Conservation (phyloP, 2,329 filamentous ascomycete species). For the Aspergillus novoparasiticus region DNA sequence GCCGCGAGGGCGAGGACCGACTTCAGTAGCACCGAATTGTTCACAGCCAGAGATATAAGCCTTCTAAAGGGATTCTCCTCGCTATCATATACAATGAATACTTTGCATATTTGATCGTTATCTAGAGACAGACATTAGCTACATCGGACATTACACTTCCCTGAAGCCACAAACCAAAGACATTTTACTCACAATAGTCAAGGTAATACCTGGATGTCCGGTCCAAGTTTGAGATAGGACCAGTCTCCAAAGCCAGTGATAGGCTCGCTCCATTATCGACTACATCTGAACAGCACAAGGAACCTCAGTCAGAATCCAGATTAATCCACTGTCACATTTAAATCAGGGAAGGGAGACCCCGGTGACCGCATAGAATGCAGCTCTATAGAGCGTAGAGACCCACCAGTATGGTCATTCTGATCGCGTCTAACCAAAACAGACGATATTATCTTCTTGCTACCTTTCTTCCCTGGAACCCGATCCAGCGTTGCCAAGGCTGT, state of each 20-base stretch:
- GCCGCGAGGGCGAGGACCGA: slow-evolving; percentile 37
- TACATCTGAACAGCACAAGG: not conserved
- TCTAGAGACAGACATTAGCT: slow-evolving; percentile 20
- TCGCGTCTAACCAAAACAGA: not conserved
- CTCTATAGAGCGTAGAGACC: not conserved
- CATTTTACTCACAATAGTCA: slow-evolving; percentile 33
- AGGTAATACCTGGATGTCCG: slow-evolving; percentile 32
- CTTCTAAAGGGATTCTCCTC: slow-evolving; percentile 36
- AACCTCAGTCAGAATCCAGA: not conserved
- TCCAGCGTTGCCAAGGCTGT: not conserved
- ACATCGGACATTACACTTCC: not conserved
- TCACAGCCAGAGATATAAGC: slow-evolving; percentile 33
- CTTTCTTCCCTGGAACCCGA: not conserved
- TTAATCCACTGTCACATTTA: not conserved
- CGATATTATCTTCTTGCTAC: not conserved
- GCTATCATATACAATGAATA: slow-evolving; percentile 40
- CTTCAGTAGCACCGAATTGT: slow-evolving; percentile 32
- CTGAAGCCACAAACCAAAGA: not conserved
- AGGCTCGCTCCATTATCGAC: not conserved
- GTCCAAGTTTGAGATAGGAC: slow-evolving; percentile 16
- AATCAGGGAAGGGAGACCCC: not conserved
- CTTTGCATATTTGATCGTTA: slow-evolving; percentile 37
- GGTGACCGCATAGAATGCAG: not conserved
- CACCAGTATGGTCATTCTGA: not conserved
- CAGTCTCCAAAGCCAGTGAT: not conserved